Percentiles rank a stretch among this genome's conserved stretches.
phyloP scores from a whole-genome alignment of 768 basidiomycete genomes.

The Boletus insuetus region DNA sequence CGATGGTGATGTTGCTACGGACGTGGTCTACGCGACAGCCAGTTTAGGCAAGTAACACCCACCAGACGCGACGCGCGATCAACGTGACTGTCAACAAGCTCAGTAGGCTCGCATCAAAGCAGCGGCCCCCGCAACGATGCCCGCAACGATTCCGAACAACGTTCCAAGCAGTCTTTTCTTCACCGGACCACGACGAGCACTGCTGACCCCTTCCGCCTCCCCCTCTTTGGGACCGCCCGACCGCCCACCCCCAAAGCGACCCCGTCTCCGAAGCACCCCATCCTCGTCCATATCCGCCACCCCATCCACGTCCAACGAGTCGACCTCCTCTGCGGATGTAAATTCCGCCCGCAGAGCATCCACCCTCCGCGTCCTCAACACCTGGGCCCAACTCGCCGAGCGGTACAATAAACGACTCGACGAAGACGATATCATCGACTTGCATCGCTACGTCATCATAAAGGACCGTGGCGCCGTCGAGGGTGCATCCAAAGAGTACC shows the following conservation, averaged over 20 bases:
- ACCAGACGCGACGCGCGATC: constrained; percentile 12
- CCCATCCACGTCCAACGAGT: constrained; percentile 26
- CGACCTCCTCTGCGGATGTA: constrained; percentile 38
- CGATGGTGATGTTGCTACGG: neutral
- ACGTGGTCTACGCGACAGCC: neutral
- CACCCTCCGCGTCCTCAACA: constrained; percentile 51
- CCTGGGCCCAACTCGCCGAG: constrained; percentile 68
- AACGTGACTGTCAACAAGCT: constrained; percentile 12
- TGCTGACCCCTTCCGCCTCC: constrained; percentile 29
- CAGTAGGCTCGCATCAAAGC: neutral
- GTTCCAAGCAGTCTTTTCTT: neutral
- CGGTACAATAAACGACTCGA: constrained; percentile 65
- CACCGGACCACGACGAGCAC: constrained; percentile 10
- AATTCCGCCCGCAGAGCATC: constrained; percentile 53
- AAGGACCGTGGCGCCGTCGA: constrained; percentile 70
- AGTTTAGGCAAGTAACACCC: constrained; percentile 15
- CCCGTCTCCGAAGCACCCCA: constrained; percentile 45
- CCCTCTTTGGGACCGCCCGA: constrained; percentile 32
- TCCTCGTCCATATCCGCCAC: constrained; percentile 41
- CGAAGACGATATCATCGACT: constrained; percentile 78
- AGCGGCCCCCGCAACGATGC: constrained; percentile 7
- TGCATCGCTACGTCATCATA: constrained; percentile 57
- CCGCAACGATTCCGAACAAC: neutral
- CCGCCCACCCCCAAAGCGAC: constrained; percentile 47
- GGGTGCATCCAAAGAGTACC: constrained; percentile 36